Percentiles rank a stretch among this genome's conserved stretches.
phyloP scores from a whole-genome alignment of 2,329 filamentous ascomycete species.

The Aspergillus sp. region DNA sequence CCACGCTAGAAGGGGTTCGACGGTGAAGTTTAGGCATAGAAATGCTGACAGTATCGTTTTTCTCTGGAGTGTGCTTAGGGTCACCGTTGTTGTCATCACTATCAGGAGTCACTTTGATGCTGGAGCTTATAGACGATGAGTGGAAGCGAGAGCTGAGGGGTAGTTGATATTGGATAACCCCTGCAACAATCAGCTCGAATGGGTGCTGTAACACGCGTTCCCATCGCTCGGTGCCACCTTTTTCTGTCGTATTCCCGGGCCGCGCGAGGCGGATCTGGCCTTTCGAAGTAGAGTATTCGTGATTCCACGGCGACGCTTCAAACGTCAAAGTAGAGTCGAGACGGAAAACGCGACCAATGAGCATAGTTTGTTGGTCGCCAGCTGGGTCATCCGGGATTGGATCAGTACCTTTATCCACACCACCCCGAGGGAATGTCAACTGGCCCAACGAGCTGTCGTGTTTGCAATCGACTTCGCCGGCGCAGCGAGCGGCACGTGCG shows the following conservation, averaged over 20 bases:
- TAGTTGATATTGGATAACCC: constrained; percentile 79
- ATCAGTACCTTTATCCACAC: constrained; percentile 59
- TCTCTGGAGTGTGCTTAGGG: constrained; percentile 18
- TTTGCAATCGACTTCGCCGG: constrained; percentile 21
- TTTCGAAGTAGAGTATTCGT: constrained; percentile 67
- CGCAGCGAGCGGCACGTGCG: constrained; percentile 28
- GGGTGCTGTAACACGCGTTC: constrained; percentile 86
- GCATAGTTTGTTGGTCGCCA: constrained; percentile 74
- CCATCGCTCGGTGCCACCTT: constrained; percentile 81
- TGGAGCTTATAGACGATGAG: constrained; percentile 50
- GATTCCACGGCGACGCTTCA: constrained; percentile 83
- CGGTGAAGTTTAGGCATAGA: constrained; percentile 10
- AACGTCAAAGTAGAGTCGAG: constrained; percentile 89
- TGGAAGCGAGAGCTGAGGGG: constrained; percentile 57
- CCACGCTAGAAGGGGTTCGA: constrained; percentile 6
- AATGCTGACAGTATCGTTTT: constrained; percentile 31
- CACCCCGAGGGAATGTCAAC: constrained; percentile 24
- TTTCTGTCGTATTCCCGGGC: constrained; percentile 84
- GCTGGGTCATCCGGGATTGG: constrained; percentile 58
- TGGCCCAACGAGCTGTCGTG: constrained; percentile 14
- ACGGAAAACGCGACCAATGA: constrained; percentile 81
- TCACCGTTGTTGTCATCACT: constrained; percentile 27
- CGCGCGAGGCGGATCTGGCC: constrained; percentile 79
- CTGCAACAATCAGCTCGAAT: constrained; percentile 89
- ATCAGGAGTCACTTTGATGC: constrained; percentile 40